Evolutionary conservation across 2,329 filamentous ascomycete genomes (phyloP).

Genomic region (Aspergillus aculeatus): DNA sequence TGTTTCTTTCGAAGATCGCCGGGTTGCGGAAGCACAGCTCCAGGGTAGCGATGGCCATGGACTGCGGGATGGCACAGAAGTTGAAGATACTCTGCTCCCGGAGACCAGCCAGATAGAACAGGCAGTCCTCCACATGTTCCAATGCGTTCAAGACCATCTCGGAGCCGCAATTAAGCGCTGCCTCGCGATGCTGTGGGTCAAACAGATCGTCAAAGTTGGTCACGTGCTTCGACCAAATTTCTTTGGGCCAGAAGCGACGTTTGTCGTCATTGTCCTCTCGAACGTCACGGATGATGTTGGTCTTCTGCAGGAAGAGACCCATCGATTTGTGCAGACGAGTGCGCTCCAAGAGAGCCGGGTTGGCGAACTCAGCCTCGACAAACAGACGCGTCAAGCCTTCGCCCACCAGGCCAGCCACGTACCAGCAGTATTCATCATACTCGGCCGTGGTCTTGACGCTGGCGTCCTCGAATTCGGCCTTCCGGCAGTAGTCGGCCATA

Average conservation of each 20-base stretch:
- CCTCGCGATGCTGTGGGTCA: constrained; percentile 71
- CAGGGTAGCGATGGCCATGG: constrained; percentile 95
- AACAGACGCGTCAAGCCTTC: constrained; percentile 90
- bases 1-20: constrained; percentile 75
- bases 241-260: constrained; percentile 89
- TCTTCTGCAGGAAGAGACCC: constrained; percentile 97
- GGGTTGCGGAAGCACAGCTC: constrained; percentile 92
- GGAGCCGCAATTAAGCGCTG: constrained; percentile 80
- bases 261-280: constrained; percentile 85
- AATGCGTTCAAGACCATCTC: constrained; percentile 94
- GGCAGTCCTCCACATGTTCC: constrained; percentile 81
- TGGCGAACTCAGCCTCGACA: constrained; percentile 80
- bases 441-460: constrained; percentile 81
- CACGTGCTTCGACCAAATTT: constrained; percentile 96
- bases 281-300: constrained; percentile 96
- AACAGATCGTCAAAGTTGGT: constrained; percentile 87
- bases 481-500: constrained; percentile 93
- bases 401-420: constrained; percentile 96
- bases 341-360: constrained; percentile 75
- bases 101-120: constrained; percentile 96
- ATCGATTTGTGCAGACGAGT: constrained; percentile 87
- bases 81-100: constrained; percentile 98
- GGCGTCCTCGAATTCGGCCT: constrained; percentile 75
- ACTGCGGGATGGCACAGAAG: constrained; percentile 94
- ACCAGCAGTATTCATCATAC: constrained; percentile 97